Evolutionary conservation across 495 filamentous ascomycete genomes (phyloP), one percentile per base, ranked within the genome.

Genomic region (Penicillium angulare): DNA sequence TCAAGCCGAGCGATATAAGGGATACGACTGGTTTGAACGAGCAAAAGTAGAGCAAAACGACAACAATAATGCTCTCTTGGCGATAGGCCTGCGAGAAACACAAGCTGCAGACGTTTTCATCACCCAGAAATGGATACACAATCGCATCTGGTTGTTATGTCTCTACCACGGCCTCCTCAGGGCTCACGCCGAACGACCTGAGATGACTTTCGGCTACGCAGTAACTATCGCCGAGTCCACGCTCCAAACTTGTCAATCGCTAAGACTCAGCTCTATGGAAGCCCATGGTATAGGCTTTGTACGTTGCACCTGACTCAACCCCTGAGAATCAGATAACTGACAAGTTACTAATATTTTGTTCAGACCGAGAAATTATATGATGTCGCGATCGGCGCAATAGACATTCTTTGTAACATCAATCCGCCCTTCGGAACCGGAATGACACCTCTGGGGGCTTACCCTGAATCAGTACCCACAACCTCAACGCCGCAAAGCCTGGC

Each of bases 111-210:
- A 95, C 58, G 70, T 90, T 7, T 75, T 82, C 7, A 74, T 82
- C 7, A 89, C 86, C 27, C 88, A 92, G 65, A 82, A 88, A 60
- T 95, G 89, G 89, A 78, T 92, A n/a, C 84, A 88, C 55, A 87
- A 86, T 21, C 85, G 86, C 59, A 78, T 87, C 2, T 93, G 89
- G 89, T 85, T 90, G 50, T 63, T 92, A 9, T 79, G 71, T 21
- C 69, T 72, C 21, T 68, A 74, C 9, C 81, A 85, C 42, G 79
- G 80, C 7, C 72, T 78, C 34, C 63, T 86, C 21, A 74, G 72
- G 16, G 72, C 74, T 5, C 70, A 47, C 31, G 70, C 55, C 72
- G 90, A 65, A 63, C 75, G 48, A 71, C 78, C 43, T 72, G 68
- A 72, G 43, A 52, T 91, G 71, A 83, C 78, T 2, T 85, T 91